A percentile compares a stretch with the other conserved stretches of the same genome.
Conservation (phyloP, 257 asterid species). For the Petrea volubilis region DNA sequence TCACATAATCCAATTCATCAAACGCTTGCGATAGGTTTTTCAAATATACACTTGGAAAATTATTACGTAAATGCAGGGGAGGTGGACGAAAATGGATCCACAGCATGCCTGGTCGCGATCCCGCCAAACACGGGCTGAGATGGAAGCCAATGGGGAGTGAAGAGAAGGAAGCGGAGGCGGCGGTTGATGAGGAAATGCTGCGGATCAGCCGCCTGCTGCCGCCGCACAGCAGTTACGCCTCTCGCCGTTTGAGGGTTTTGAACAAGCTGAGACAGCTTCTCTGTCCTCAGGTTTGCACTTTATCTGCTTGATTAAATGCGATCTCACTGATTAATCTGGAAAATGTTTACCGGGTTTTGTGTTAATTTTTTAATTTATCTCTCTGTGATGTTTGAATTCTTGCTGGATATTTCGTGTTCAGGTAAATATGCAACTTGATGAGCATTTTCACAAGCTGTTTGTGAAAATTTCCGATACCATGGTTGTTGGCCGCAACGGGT, state of each 20-base stretch:
- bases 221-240: slow-evolving; percentile 44
- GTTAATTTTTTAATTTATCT: not conserved
- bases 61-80: not conserved
- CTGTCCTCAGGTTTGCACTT: slow-evolving; percentile 42
- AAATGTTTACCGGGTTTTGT: not conserved
- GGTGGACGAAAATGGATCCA: not conserved
- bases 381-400: too few relatives aligned
- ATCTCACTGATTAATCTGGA: not conserved
- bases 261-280: slow-evolving; percentile 52
- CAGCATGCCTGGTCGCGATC: slow-evolving; percentile 1
- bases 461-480: too few relatives aligned
- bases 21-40: not conserved
- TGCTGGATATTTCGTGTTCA: too few relatives aligned
- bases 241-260: slow-evolving; percentile 54
- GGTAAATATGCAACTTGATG: too few relatives aligned
- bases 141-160: slow-evolving; percentile 28
- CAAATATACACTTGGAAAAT: not conserved
- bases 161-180: slow-evolving; percentile 39
- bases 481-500: too few relatives aligned
- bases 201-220: slow-evolving; percentile 51
- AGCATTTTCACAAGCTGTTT: too few relatives aligned
- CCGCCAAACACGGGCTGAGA: slow-evolving; percentile 2
- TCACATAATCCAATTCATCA: not conserved
- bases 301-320: not conserved
- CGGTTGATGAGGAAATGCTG: slow-evolving; percentile 44